Percentiles rank a stretch among this genome's conserved stretches.
Evolutionary conservation across 257 asterid species (phyloP).

Genomic region (Voacanga thouarsii): DNA sequence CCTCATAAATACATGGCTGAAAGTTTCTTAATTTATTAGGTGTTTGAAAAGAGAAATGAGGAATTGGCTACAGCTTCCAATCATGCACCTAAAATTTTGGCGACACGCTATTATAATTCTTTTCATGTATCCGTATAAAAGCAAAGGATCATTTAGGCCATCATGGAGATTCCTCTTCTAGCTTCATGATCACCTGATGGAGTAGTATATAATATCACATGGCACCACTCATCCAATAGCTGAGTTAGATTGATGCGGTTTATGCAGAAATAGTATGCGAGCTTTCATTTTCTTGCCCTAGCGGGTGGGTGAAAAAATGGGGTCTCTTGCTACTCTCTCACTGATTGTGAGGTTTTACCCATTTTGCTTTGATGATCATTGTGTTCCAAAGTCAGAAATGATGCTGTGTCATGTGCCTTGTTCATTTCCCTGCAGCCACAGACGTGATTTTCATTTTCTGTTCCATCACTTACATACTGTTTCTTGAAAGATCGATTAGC

Average conservation of each 20-base stretch:
- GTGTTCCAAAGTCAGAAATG: slow-evolving; percentile 9
- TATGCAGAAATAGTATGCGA: not conserved
- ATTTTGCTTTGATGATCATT: not conserved
- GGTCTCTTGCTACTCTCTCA: not conserved
- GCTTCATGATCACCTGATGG: not conserved
- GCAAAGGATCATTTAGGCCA: not conserved
- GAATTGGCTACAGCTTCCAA: not conserved
- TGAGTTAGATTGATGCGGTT: not conserved
- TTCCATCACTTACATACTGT: not conserved
- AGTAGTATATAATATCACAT: not conserved
- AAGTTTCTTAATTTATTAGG: not conserved
- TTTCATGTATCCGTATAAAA: slow-evolving; percentile 3
- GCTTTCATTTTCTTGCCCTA: not conserved
- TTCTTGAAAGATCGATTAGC: not conserved
- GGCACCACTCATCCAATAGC: not conserved
- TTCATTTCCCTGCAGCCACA: not conserved
- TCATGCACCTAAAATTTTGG: not conserved
- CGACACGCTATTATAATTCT: not conserved
- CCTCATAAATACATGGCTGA: not conserved
- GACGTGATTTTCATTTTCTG: not conserved
- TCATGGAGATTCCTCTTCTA: not conserved
- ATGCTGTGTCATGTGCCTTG: slow-evolving; percentile 4
- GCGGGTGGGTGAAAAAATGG: too few relatives aligned
- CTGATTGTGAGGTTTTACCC: slow-evolving; percentile 3
- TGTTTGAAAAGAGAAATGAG: not conserved